Evolutionary conservation across 192 early-diverging fungal species (phyloP).

Genomic region (Backusella macrospora): DNA sequence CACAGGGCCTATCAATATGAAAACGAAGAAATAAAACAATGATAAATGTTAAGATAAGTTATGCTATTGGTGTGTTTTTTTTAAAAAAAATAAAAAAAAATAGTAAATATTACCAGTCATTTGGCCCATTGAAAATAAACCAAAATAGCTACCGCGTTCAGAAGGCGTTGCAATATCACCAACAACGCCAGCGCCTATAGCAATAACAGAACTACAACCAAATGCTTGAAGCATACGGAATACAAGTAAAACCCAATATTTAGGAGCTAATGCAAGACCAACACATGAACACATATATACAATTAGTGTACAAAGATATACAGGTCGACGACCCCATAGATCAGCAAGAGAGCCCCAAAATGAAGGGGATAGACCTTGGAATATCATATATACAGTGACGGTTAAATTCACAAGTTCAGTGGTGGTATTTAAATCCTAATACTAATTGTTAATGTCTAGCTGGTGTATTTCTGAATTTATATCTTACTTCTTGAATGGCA

Average conservation of each 20-base stretch:
- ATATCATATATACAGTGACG: slow-evolving; percentile 43
- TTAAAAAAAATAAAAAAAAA: too few species aligned
- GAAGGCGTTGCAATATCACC: slow-evolving; percentile 39
- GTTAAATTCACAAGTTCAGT: slow-evolving; percentile 40
- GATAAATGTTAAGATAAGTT: background rate
- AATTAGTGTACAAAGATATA: slow-evolving; percentile 36
- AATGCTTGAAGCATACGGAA: slow-evolving; percentile 46
- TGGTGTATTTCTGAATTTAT: background rate
- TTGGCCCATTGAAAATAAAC: background rate
- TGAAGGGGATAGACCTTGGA: slow-evolving; percentile 43
- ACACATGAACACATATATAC: slow-evolving; percentile 40
- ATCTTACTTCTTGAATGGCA: slow-evolving; percentile 25
- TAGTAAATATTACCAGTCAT: background rate
- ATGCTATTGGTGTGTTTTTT: background rate
- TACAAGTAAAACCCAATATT: slow-evolving; percentile 33
- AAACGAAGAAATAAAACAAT: background rate
- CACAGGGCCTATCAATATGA: slow-evolving; percentile 7
- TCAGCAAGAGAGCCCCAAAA: slow-evolving; percentile 51
- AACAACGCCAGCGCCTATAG: slow-evolving; percentile 44
- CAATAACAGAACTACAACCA: slow-evolving; percentile 47
- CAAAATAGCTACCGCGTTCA: slow-evolving; percentile 13
- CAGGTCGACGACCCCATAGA: slow-evolving; percentile 41
- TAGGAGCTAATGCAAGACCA: slow-evolving; percentile 39
- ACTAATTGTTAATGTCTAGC: background rate
- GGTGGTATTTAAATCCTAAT: slow-evolving; percentile 32